Base-by-base conservation (phyloP, 179 eudicot genomes). In the Drosera spatulata region DNA sequence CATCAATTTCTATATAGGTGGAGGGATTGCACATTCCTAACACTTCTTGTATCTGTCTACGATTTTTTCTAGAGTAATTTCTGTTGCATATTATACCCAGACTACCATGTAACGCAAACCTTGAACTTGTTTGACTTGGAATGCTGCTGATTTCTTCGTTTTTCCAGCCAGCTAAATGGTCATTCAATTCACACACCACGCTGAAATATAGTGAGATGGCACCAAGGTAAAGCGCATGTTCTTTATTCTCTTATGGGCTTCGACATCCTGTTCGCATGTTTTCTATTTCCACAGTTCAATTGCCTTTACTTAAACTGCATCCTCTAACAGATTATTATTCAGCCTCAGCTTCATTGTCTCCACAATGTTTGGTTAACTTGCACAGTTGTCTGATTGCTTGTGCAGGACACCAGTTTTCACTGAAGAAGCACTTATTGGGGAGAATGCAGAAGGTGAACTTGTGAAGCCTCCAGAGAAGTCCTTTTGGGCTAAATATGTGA, bases 401-500 rank as follows among this genome's bases (percentile, higher is more conserved):
- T 50, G 41, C 83, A 93, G 99, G 73, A 80, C 99, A 55, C 95
- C 93, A 42, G 55, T 83, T 58, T 89, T 89, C 69, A 65, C 82
- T 1, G 99, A 89, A 78, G 95, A 85, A 72, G 68, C 70, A 55
- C 73, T 75, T 9, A 83, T 72, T 59, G 87, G 63, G 22, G 81
- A 81, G 60, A 73, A 53, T 61, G 77, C 60, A 38, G 86, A 78
- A 53, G 90, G 73, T 58, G 96, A 89, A 73, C 85, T 63, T 60
- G 48, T 66, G 53, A 58, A 65, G 55, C 95, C 70, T 56, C 91
- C 91, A 59, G 96, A 93, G 66, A 86, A 69, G 74, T 82, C 96
- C 59, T 86, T 93, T 59, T 93, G 96, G 99, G 90, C 96, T 50
- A 93, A 88, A 93, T 93, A 93, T 66, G 99, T 93, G 65, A 85